These are phyloP conservation scores for Ettlia oleoabundans DNA, from an alignment of 139 green algal species.

Conservation along the genomic window DNA sequence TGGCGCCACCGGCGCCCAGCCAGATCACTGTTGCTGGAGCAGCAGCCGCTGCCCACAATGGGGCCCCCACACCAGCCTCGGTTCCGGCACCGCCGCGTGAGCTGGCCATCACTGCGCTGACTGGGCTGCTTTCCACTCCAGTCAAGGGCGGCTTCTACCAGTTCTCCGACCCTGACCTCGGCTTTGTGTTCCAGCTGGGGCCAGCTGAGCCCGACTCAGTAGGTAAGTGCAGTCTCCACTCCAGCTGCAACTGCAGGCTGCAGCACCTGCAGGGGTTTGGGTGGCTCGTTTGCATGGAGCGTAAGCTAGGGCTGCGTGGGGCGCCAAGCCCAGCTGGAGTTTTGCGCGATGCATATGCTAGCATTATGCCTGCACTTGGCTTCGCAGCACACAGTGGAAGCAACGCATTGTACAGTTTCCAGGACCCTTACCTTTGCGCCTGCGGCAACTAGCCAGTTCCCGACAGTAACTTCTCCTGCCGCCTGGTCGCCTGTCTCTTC, in stretches of 20 bases:
- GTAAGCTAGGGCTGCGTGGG: too few species aligned
- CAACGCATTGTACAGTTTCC: too few species aligned
- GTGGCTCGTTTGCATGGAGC: background rate
- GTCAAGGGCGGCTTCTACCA: constrained; percentile 33
- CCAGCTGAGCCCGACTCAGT: constrained; percentile 18
- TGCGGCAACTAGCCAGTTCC: too few species aligned
- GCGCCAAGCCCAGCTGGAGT: too few species aligned
- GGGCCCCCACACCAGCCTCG: background rate
- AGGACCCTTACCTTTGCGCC: too few species aligned
- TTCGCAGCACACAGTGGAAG: too few species aligned
- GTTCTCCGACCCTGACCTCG: constrained; percentile 32
- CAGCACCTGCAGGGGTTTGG: background rate
- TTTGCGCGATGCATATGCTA: too few species aligned
- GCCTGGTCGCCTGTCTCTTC: background rate
- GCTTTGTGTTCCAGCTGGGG: constrained; percentile 45
- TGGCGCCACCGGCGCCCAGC: background rate
- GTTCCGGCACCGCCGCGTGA: constrained; percentile 19
- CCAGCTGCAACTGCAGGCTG: background rate
- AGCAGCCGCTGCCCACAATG: background rate
- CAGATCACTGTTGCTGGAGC: background rate
- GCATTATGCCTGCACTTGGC: too few species aligned
- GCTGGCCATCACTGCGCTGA: constrained; percentile 40
- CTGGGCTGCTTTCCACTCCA: constrained; percentile 38
- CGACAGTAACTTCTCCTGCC: too few species aligned
- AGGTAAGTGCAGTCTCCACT: constrained; percentile 6